A percentile compares a stretch with the other conserved stretches of the same genome.
These are phyloP conservation scores for Boletus subcaerulescens DNA, from an alignment of 768 basidiomycete species.

Conservation along the genomic window DNA sequence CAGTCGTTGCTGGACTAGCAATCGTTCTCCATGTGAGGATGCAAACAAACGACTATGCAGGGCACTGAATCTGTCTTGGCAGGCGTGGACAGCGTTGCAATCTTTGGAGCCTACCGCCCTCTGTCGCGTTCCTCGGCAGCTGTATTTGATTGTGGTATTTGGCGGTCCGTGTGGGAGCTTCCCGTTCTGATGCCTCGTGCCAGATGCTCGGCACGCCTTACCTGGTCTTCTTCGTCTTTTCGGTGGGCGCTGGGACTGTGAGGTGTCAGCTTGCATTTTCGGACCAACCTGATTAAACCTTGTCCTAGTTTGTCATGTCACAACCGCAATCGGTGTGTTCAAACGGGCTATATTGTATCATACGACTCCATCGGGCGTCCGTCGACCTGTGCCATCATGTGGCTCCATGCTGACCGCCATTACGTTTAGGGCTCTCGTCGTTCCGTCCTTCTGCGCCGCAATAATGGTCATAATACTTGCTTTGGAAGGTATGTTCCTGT, in stretches of 20 bases:
- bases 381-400: slow-evolving; percentile 18
- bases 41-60: background rate
- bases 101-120: slow-evolving; percentile 15
- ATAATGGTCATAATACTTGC: slow-evolving; percentile 38
- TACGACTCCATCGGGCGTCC: slow-evolving; percentile 36
- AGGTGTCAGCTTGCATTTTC: slow-evolving; percentile 19
- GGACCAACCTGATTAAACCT: slow-evolving; percentile 14
- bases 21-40: slow-evolving; percentile 41
- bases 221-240: slow-evolving; percentile 41
- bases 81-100: slow-evolving; percentile 40
- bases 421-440: slow-evolving; percentile 30
- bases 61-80: slow-evolving; percentile 5
- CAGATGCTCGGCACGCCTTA: slow-evolving; percentile 40
- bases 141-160: slow-evolving; percentile 27
- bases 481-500: slow-evolving; percentile 42
- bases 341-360: slow-evolving; percentile 53
- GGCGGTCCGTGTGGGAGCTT: background rate
- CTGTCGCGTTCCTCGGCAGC: slow-evolving; percentile 23
- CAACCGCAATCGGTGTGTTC: slow-evolving; percentile 16
- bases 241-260: slow-evolving; percentile 38
- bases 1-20: slow-evolving; percentile 38
- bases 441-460: slow-evolving; percentile 45
- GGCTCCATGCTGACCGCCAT: slow-evolving; percentile 13
- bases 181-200: slow-evolving; percentile 12
- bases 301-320: slow-evolving; percentile 17